Evolutionary conservation across 2,329 filamentous ascomycete species (phyloP).

Genomic region (Camillea tinctor): DNA sequence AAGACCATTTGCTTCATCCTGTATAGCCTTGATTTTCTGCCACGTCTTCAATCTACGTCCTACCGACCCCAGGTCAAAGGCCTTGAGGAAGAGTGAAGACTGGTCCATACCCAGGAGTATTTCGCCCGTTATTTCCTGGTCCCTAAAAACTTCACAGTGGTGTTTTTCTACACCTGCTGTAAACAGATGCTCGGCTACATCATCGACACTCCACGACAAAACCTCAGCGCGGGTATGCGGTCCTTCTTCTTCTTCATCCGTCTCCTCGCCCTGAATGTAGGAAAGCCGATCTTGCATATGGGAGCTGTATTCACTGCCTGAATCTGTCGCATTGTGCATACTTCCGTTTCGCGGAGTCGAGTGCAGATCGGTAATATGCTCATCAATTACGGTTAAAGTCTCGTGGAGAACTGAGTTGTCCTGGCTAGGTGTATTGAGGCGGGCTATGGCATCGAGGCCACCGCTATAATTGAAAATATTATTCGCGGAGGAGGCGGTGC

Average conservation of each 20-base stretch:
- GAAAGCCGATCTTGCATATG: constrained; percentile 75
- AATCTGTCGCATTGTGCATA: constrained; percentile 65
- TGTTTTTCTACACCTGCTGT: constrained; percentile 80
- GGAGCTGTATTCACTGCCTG: constrained; percentile 86
- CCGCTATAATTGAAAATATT: constrained; percentile 30
- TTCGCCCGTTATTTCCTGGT: constrained; percentile 94
- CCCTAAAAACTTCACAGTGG: constrained; percentile 90
- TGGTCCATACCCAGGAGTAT: constrained; percentile 94
- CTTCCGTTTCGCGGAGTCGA: constrained; percentile 52
- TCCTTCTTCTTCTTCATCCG: constrained; percentile 83
- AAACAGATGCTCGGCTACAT: constrained; percentile 88
- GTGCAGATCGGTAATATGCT: constrained; percentile 87
- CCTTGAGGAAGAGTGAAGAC: constrained; percentile 90
- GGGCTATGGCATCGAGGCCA: constrained; percentile 40
- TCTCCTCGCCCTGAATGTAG: constrained; percentile 92
- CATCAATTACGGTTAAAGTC: constrained; percentile 92
- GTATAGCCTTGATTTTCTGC: constrained; percentile 91
- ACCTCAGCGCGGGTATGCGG: constrained; percentile 72
- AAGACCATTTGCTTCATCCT: constrained; percentile 74
- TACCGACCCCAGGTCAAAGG: constrained; percentile 89
- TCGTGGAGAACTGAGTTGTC: constrained; percentile 77
- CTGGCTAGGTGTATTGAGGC: constrained; percentile 47
- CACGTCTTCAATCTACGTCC: constrained; percentile 88
- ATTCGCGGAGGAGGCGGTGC: constrained; percentile 24
- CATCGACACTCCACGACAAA: constrained; percentile 71